A percentile compares a stretch with the other conserved stretches of the same genome.
phyloP scores from a whole-genome alignment of 2,329 filamentous ascomycete genomes.

The Mycosphaerella sp. region DNA sequence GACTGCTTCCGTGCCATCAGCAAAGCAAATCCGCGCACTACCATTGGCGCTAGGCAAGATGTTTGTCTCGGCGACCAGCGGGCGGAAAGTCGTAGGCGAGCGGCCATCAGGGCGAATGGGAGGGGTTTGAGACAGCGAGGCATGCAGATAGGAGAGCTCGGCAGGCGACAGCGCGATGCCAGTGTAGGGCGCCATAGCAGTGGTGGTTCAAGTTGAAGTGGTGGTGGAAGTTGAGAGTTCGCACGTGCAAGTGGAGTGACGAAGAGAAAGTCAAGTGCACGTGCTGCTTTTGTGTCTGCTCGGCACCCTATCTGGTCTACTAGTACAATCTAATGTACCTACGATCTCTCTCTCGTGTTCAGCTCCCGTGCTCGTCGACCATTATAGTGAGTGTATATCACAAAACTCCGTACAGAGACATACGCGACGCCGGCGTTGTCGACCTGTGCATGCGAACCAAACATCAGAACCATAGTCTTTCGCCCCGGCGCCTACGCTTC shows the following conservation, averaged over 20 bases:
- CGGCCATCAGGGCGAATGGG: slow-evolving; percentile 88
- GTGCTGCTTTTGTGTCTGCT: background rate
- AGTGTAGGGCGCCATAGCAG: slow-evolving; percentile 52
- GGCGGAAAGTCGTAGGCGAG: slow-evolving; percentile 77
- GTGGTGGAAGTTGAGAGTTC: background rate
- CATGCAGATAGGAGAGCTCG: slow-evolving; percentile 92
- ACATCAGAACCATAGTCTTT: slow-evolving; percentile 1
- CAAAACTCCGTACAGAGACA: slow-evolving; percentile 10
- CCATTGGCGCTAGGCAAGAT: slow-evolving; percentile 87
- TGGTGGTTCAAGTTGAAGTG: background rate
- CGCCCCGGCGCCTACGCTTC: slow-evolving; percentile 14
- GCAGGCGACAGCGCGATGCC: slow-evolving; percentile 78
- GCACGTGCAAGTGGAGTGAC: background rate
- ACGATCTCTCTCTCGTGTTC: background rate
- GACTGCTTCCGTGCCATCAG: slow-evolving; percentile 91
- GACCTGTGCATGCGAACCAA: slow-evolving; percentile 8
- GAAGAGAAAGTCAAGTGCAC: background rate
- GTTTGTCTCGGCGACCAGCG: slow-evolving; percentile 80
- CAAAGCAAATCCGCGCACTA: slow-evolving; percentile 86
- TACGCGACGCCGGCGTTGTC: slow-evolving; percentile 12
- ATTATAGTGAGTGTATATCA: background rate
- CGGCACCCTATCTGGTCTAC: background rate
- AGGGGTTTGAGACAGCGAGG: slow-evolving; percentile 70
- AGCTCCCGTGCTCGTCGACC: background rate
- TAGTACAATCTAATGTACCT: background rate